These are phyloP conservation scores for Kurtzmaniella cleridarum DNA, from an alignment of 805 yeast species.

Conservation along the genomic window DNA sequence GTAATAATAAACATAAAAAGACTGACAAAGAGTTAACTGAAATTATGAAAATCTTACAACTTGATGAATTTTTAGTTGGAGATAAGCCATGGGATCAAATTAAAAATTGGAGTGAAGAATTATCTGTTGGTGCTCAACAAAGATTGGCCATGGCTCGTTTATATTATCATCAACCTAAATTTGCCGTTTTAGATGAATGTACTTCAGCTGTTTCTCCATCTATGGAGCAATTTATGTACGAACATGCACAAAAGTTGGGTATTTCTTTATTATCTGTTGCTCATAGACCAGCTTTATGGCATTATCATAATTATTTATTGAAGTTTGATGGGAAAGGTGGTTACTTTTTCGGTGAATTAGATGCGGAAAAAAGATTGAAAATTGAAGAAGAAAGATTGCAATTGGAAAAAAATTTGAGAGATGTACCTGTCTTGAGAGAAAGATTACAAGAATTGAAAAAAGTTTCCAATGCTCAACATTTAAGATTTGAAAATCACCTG, in stretches of 20 bases:
- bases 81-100: constrained; percentile 54
- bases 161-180: constrained; percentile 85
- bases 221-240: constrained; percentile 85
- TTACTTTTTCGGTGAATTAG: constrained; percentile 54
- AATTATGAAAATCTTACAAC: constrained; percentile 51
- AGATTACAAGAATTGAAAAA: constrained; percentile 60
- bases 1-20: constrained; percentile 20
- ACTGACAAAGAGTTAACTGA: constrained; percentile 47
- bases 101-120: constrained; percentile 83
- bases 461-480: constrained; percentile 42
- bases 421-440: constrained; percentile 60
- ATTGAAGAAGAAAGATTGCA: constrained; percentile 74
- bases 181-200: constrained; percentile 94
- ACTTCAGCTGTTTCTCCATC: constrained; percentile 90
- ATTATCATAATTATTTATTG: constrained; percentile 75
- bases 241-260: constrained; percentile 71
- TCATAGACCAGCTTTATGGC: constrained; percentile 89
- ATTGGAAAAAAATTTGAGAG: constrained; percentile 66
- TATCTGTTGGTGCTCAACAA: constrained; percentile 90
- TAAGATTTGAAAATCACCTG: constrained; percentile 23
- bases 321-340: constrained; percentile 85
- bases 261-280: constrained; percentile 87
- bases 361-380: constrained; percentile 66
- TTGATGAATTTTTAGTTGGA: constrained; percentile 47
- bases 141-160: constrained; percentile 89